Evolutionary conservation across 768 basidiomycete species (phyloP).

Genomic region (Suillus paluster): DNA sequence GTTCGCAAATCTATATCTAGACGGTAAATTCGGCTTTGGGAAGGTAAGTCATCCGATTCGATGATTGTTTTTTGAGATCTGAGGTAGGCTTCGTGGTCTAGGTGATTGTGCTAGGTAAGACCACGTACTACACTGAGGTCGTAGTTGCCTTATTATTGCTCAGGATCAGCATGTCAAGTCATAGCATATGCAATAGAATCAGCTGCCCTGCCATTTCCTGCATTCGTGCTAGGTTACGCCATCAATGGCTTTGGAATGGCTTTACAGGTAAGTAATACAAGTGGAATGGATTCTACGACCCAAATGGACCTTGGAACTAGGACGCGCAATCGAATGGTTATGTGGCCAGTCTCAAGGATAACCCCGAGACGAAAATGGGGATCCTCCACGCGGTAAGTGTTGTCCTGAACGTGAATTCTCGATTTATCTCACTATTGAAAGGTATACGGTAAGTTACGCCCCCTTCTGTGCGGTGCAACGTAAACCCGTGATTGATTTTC

Average conservation of each 20-base stretch:
- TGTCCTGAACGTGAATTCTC: background rate
- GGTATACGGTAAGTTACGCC: slow-evolving; percentile 1
- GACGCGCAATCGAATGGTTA: slow-evolving; percentile 55
- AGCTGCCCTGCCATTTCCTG: slow-evolving; percentile 49
- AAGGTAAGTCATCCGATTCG: slow-evolving; percentile 24
- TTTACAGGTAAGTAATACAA: slow-evolving; percentile 42
- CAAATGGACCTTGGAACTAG: slow-evolving; percentile 20
- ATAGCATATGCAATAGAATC: slow-evolving; percentile 41
- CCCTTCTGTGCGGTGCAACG: background rate
- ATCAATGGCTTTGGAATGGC: slow-evolving; percentile 52
- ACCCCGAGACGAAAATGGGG: slow-evolving; percentile 45
- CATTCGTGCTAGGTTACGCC: slow-evolving; percentile 45
- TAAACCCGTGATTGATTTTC: background rate
- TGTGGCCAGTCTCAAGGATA: slow-evolving; percentile 43
- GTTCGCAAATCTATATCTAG: slow-evolving; percentile 32
- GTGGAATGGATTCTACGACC: background rate
- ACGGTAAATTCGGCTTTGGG: slow-evolving; percentile 38
- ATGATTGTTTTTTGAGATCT: background rate
- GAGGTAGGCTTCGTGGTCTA: background rate
- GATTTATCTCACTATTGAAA: background rate
- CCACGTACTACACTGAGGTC: background rate
- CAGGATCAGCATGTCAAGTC: slow-evolving; percentile 35
- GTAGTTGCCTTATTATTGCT: background rate
- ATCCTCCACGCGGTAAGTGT: slow-evolving; percentile 43
- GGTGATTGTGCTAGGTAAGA: slow-evolving; percentile 34